Base-by-base conservation (phyloP, 768 basidiomycete species). In the Tylopilus subfusipes region DNA sequence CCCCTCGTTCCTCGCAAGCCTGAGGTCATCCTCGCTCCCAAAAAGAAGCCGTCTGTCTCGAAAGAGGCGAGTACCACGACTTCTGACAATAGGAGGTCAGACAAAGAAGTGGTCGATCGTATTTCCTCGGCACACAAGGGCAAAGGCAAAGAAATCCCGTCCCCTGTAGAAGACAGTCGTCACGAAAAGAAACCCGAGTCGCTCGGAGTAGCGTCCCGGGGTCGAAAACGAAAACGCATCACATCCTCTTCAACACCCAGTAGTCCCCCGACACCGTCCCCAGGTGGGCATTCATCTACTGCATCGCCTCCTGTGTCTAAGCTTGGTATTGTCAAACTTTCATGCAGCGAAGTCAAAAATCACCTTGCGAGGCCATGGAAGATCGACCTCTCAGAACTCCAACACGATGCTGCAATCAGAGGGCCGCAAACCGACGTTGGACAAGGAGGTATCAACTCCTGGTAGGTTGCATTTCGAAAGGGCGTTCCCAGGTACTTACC, bases 191-290 rank as follows among this genome's bases (percentile, higher is more conserved):
- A 49, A 33, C 58, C 50, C 34, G 59, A 58, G 50, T 36, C 63
- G 27, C 48, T 49, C 5, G 57, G 52, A 50, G 33, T 42, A 33
- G 50, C 18, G 19, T 31, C 60, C n/a, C 53, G 47, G 27, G 53
- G 62, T 52, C 50, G 56, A 42, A 60, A 63, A 54, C 64, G 70
- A 65, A 60, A 66, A 55, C 61, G 66, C 13, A 54, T 58, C 21
- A 16, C 45, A 31, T 64, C 67, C 4, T 61, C 66, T n/a, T 29
- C 66, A 10, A 30, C 51, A 25, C 55, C 11, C 12, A 27, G 27
- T n/a, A 31, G 39, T 39, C 46, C 47, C 38, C 53, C 48, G 30
- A 19, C 39, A 53, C 53, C 48, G 33, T 57, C 58, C 27, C 55
- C 44, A 66, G 66, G 65, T 66, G 49, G 52, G 66, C 43, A 34